A percentile compares a stretch with the other conserved stretches of the same genome.
phyloP scores from a whole-genome alignment of 2,329 filamentous ascomycete genomes.

The Aspergillus amoenus region DNA sequence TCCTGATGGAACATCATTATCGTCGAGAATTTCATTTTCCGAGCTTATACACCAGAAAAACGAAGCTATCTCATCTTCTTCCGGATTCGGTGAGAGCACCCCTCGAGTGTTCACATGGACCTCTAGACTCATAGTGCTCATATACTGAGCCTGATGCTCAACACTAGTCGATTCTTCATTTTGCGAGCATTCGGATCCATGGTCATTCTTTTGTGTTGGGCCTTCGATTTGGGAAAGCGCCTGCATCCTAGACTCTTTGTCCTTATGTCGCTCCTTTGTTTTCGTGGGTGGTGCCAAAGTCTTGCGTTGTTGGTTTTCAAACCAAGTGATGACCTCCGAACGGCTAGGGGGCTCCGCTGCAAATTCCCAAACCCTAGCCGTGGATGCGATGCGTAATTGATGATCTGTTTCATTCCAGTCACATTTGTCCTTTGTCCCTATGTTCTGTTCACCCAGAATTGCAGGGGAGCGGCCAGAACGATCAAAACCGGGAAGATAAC shows the following conservation, averaged over 20 bases:
- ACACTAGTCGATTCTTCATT: constrained; percentile 72
- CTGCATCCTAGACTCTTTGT: constrained; percentile 27
- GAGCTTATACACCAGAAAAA: constrained; percentile 89
- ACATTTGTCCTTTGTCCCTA: constrained; percentile 50
- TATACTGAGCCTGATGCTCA: constrained; percentile 83
- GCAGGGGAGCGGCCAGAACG: constrained; percentile 57
- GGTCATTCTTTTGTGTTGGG: constrained; percentile 75
- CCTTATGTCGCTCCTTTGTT: constrained; percentile 5
- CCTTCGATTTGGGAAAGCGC: constrained; percentile 81
- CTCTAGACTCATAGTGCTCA: constrained; percentile 95
- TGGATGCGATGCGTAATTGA: constrained; percentile 58
- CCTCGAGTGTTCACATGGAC: constrained; percentile 86
- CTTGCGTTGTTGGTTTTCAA: constrained; percentile 40
- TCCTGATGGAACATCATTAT: constrained; percentile 49
- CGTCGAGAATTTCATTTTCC: constrained; percentile 61
- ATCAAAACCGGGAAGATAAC: constrained; percentile 79
- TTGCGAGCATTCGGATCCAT: constrained; percentile 85
- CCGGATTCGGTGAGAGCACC: constrained; percentile 79
- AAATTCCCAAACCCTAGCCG: constrained; percentile 74
- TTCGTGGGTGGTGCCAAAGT: constrained; percentile 1
- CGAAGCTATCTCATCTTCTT: constrained; percentile 82
- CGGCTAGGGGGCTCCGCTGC: constrained; percentile 67
- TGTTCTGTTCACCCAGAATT: constrained; percentile 54
- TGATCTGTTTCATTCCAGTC: constrained; percentile 54
- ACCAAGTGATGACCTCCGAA: constrained; percentile 70